Base-by-base conservation (phyloP, 1,139 yeast genomes). In the Insectozyma bohioensis region DNA sequence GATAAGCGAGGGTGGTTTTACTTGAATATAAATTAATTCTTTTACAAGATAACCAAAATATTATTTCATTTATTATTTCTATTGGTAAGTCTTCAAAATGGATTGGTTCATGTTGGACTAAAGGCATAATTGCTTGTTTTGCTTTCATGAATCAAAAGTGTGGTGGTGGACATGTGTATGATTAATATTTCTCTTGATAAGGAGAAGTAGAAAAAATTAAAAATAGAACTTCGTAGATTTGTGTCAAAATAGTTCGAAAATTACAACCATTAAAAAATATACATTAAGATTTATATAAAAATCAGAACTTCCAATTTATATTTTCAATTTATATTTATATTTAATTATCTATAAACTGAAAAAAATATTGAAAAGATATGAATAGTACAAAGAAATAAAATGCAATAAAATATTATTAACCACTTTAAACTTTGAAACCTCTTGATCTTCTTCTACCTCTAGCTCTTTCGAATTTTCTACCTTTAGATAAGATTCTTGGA, bases 401-500 rank as follows among this genome's bases (percentile, higher is more conserved):
- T 8, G 19, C 24, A 23, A 20, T 19, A 9, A 19, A 38, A 33
- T 37, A 28, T 15, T 27, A 31, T 33, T 41, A 54, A 47, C 51
- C 58, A 61, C 56, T 61, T 87, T 92, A 92, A 75, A 94, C 99
- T 86, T 92, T 92, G 98, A 92, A 92, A 80, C 96, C 98, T 82
- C 95, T 87, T 54, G 97, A 90, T 72, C 79, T 84, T 80, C 99
- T 84, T 75, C 86, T 94, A 83, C 98, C 98, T 86, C 98, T 92
- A 63, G 97, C 98, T 75, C 94, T 87, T 83, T 94, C 98, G 81
- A 92, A 92, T 80, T 92, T 94, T 82, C 97, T 92, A 71, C 98
- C 98, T 74, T 80, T 88, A 52, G 97, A 90, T 66, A 75, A 64
- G 72, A 92, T 84, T 80, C 95, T 88, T 76, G 99, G 99, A 63